Evolutionary conservation across 169 alveolate species (phyloP), one percentile per base, ranked within the genome.

Genomic region (Theileria parva): DNA sequence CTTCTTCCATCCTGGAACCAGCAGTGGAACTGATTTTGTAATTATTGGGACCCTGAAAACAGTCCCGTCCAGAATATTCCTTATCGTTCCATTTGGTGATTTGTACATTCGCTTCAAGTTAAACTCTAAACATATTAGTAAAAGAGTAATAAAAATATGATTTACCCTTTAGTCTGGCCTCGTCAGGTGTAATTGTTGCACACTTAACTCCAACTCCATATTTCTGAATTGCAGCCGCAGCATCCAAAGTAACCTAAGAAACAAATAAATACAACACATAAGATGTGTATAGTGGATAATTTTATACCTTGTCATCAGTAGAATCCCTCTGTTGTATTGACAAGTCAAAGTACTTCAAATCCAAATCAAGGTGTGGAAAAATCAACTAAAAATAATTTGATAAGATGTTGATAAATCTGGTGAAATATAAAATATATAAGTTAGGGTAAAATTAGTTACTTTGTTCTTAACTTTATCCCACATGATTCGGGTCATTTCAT

Each of bases 121-220:
- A 91, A 95, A 96, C 74, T 96, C 99, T 75, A 63, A 77, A 39
- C 23, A 39, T 0, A 17, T n/a, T 63, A 23, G 0, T 15, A 2
- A 30, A 50, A 12, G 17, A 4, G 17, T 30, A 30, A 32, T 37
- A 21, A 30, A 44, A 12, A 44, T 11, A 8, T 30, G 11, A 32
- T 15, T 15, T 65, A 76, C 84, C 84, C 78, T 93, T 88, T 7
- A 97, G 96, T 70, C 99, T 84, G 0, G 98, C 98, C 74, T 95
- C 98, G 81, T 97, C 99, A 6, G 99, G 99, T 34, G 99, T 97
- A 80, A 96, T 97, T 27, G 98, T 95, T 32, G 99, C 99, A 72
- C 99, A 96, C 79, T 96, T 96, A 48, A 96, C 95, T 50, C 99
- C 99, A 34, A 96, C 98, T 28, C 94, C 86, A 53, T 87, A 85